These are phyloP conservation scores for Exophiala sp. DNA, from an alignment of 2,329 filamentous ascomycete species.

Conservation along the genomic window DNA sequence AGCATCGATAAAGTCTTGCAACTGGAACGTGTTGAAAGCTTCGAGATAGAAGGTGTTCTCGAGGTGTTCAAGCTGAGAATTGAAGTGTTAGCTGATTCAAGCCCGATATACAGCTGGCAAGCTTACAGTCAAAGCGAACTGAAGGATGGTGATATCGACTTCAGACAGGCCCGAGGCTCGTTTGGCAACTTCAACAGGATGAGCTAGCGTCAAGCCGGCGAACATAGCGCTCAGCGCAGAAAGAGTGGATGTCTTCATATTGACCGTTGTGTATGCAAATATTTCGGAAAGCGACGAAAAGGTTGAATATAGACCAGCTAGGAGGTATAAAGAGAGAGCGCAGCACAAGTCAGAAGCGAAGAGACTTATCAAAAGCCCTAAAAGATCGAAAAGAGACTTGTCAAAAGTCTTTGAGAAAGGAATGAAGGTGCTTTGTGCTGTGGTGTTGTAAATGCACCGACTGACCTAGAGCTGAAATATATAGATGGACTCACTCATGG, in stretches of 20 bases:
- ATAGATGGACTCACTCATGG: not conserved
- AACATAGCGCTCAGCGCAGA: constrained; percentile 18
- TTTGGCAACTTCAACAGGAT: constrained; percentile 17
- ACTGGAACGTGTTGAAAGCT: constrained; percentile 65
- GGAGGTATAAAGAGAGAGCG: constrained; percentile 19
- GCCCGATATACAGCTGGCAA: not conserved
- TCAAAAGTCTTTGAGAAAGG: constrained; percentile 24
- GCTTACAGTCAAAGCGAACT: constrained; percentile 40
- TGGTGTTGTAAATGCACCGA: constrained; percentile 4
- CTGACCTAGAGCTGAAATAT: constrained; percentile 13
- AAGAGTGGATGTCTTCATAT: constrained; percentile 23
- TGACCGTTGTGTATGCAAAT: not conserved
- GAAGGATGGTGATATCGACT: constrained; percentile 55
- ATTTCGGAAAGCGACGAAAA: not conserved
- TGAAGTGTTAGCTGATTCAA: not conserved
- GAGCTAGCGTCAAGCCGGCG: constrained; percentile 21
- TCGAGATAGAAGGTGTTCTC: constrained; percentile 70
- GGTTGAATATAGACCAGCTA: not conserved
- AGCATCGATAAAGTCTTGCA: constrained; percentile 61
- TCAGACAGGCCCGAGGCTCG: constrained; percentile 35
- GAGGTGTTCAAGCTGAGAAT: constrained; percentile 61
- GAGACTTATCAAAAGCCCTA: constrained; percentile 22
- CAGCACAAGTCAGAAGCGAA: constrained; percentile 19
- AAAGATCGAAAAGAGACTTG: constrained; percentile 21
- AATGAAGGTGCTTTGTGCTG: constrained; percentile 15